A percentile compares a stretch with the other conserved stretches of the same genome.
phyloP scores from a whole-genome alignment of 2,329 filamentous ascomycete genomes.

The Fusarium sp. region DNA sequence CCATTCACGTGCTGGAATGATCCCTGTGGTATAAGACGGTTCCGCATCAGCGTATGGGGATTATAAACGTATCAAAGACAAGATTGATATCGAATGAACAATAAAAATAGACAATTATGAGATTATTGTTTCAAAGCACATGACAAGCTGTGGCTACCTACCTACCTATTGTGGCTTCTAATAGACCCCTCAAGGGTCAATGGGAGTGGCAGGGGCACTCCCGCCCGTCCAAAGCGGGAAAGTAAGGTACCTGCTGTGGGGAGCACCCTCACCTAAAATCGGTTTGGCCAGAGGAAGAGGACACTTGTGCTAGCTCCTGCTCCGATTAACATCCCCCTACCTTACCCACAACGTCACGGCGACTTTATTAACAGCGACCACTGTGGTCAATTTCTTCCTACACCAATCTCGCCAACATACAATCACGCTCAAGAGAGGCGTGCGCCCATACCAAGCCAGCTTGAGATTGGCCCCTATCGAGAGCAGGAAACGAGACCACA shows the following conservation, averaged over 20 bases:
- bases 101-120: neutral
- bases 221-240: slow-evolving; percentile 6
- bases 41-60: neutral
- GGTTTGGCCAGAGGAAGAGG: slow-evolving; percentile 42
- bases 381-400: slow-evolving; percentile 31
- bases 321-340: slow-evolving; percentile 38
- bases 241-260: slow-evolving; percentile 40
- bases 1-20: neutral
- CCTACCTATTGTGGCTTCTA: slow-evolving; percentile 28
- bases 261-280: slow-evolving; percentile 43
- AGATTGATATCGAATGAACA: neutral
- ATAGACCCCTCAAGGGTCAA: slow-evolving; percentile 13
- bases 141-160: slow-evolving; percentile 7
- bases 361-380: slow-evolving; percentile 37
- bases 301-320: slow-evolving; percentile 47
- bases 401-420: slow-evolving; percentile 17
- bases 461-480: slow-evolving; percentile 33
- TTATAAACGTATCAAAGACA: neutral
- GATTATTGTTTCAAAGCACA: neutral
- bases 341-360: slow-evolving; percentile 43
- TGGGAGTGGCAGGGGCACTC: slow-evolving; percentile 9
- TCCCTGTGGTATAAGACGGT: neutral
- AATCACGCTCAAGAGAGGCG: slow-evolving; percentile 37
- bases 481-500: slow-evolving; percentile 21
- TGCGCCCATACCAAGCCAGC: slow-evolving; percentile 35